These are phyloP conservation scores for Amylostereum areolatum DNA, from an alignment of 1,284 basidiomycete species.

Conservation along the genomic window DNA sequence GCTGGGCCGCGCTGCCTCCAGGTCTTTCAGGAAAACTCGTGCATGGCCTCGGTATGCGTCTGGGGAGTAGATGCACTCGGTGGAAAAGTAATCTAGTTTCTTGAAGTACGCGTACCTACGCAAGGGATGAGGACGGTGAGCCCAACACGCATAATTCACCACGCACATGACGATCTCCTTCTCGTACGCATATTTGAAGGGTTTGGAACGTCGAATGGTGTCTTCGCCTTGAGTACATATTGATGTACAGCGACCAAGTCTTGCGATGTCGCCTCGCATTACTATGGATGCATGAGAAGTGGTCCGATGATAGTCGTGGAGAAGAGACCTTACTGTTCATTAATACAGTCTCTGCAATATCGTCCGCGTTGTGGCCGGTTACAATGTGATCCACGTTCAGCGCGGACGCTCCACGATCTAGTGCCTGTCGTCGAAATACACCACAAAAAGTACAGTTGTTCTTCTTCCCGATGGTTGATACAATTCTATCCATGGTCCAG, in stretches of 20 bases:
- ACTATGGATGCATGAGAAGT: conserved; percentile 44
- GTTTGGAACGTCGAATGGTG: conserved; percentile 94
- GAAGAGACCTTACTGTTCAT: conserved; percentile 81
- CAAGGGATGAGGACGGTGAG: no score
- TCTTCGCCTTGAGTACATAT: conserved; percentile 93
- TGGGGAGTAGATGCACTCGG: conserved; percentile 98
- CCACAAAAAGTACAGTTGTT: conserved; percentile 99
- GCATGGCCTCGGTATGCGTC: conserved; percentile 98
- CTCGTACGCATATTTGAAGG: conserved; percentile 99
- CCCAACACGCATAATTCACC: neutral
- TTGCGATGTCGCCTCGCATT: conserved; percentile 94
- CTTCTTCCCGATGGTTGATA: conserved; percentile 90
- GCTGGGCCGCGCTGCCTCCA: conserved; percentile 89
- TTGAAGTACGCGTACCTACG: conserved; percentile 98
- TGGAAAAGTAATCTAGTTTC: conserved; percentile 97
- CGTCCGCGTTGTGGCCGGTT: conserved; percentile 98
- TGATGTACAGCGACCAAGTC: conserved; percentile 88
- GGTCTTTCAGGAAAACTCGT: conserved; percentile 88
- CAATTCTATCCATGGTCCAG: conserved; percentile 99
- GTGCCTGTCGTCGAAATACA: conserved; percentile 92
- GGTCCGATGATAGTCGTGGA: conserved; percentile 3
- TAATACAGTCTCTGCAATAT: conserved; percentile 96
- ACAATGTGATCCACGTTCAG: conserved; percentile 96
- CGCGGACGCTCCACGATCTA: conserved; percentile 89
- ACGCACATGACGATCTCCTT: conserved; percentile 98